Percentiles rank a stretch among this genome's conserved stretches.
Conservation (phyloP, 1,284 basidiomycete genomes). For the Puccinia hordei region DNA sequence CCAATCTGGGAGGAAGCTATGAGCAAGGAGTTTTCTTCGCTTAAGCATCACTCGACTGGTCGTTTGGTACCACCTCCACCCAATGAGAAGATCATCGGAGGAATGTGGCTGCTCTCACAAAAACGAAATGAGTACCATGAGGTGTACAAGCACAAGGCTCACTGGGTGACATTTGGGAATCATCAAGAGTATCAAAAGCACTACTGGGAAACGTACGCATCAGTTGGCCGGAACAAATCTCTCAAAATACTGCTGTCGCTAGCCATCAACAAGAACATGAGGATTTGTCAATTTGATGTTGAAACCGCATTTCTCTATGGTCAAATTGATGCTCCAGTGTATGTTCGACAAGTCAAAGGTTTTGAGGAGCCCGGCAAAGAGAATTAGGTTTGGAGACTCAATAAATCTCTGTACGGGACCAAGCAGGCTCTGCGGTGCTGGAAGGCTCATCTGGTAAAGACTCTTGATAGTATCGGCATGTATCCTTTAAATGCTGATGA, state of each 20-base stretch:
- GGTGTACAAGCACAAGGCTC: too few relatives aligned
- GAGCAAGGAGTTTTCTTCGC: neutral
- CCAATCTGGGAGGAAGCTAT: conserved; percentile 14
- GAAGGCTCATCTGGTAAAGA: neutral
- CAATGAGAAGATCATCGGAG: conserved; percentile 24
- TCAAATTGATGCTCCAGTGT: too few relatives aligned
- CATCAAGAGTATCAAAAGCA: too few relatives aligned
- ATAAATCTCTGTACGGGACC: neutral
- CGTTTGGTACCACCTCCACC: neutral
- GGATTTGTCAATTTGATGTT: too few relatives aligned
- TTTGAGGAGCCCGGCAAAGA: neutral
- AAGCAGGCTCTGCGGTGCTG: neutral
- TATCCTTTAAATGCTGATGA: neutral
- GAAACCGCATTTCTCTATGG: too few relatives aligned
- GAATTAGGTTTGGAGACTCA: neutral
- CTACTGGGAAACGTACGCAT: too few relatives aligned
- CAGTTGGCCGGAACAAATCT: too few relatives aligned
- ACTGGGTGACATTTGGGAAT: too few relatives aligned
- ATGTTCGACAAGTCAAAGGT: too few relatives aligned
- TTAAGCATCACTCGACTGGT: neutral
- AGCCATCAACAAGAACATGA: too few relatives aligned
- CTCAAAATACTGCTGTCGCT: too few relatives aligned
- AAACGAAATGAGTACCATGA: neutral
- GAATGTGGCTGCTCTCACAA: conserved; percentile 23
- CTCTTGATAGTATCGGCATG: neutral